Evolutionary conservation across 768 basidiomycete species (phyloP).

Genomic region (Sporobolomyces pararoseus): DNA sequence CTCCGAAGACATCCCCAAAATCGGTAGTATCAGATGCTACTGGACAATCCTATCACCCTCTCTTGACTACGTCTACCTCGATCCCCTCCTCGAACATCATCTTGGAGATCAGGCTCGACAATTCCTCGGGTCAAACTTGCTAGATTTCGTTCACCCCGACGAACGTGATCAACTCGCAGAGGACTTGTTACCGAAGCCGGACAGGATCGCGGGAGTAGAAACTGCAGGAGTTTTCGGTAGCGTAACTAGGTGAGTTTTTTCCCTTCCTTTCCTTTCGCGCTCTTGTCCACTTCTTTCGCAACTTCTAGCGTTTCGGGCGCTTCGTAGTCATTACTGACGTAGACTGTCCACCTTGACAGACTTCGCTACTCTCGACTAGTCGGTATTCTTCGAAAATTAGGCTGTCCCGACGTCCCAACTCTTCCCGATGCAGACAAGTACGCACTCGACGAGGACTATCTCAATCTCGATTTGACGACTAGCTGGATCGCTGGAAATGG

Average conservation of each 20-base stretch:
- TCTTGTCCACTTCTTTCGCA: no score
- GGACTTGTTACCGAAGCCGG: conserved; percentile 34
- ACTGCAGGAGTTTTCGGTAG: conserved; percentile 43
- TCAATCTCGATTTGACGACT: conserved; percentile 34
- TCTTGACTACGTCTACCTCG: conserved; percentile 44
- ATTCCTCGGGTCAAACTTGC: conserved; percentile 37
- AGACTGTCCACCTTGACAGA: conserved; percentile 10
- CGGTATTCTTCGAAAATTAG: conserved; percentile 31
- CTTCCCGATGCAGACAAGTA: conserved; percentile 16
- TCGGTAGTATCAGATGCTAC: conserved; percentile 44
- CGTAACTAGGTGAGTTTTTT: conserved; percentile 41
- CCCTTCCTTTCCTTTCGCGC: no score
- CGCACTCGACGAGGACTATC: conserved; percentile 30
- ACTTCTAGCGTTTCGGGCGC: no score
- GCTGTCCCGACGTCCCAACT: conserved; percentile 10
- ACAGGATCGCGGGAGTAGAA: conserved; percentile 33
- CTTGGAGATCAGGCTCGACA: conserved; percentile 21
- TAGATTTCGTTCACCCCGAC: conserved; percentile 45
- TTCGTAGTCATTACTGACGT: neutral
- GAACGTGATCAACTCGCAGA: conserved; percentile 29
- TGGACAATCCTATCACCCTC: conserved; percentile 43
- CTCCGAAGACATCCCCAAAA: conserved; percentile 8
- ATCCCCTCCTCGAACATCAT: conserved; percentile 41
- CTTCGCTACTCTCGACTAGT: conserved; percentile 40
- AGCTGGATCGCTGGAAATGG: conserved; percentile 39